Conservation (phyloP, 2,329 filamentous ascomycete species). For the Shiraia bambusicola region DNA sequence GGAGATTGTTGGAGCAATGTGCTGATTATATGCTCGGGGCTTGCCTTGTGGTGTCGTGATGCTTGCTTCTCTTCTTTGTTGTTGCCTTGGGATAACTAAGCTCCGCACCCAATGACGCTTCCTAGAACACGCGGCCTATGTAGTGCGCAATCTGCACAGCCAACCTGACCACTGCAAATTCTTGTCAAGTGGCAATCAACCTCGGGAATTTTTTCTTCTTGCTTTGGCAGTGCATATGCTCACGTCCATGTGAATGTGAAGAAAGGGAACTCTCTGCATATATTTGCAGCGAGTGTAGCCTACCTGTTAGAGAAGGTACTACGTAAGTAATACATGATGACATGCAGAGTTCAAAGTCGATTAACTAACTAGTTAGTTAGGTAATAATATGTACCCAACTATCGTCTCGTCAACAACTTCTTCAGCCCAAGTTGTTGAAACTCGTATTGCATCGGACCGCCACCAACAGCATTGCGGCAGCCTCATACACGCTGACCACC, state of each 20-base stretch:
- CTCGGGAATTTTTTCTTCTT: background rate
- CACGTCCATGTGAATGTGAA: background rate
- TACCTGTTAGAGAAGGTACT: no score
- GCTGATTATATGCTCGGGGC: constrained; percentile 3
- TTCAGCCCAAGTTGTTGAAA: no score
- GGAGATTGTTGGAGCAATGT: background rate
- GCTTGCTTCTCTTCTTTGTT: constrained; percentile 8
- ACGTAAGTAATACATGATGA: no score
- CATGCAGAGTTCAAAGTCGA: no score
- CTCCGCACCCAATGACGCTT: constrained; percentile 11
- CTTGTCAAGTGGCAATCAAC: constrained; percentile 1
- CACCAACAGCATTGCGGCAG: no score
- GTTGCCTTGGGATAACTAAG: constrained; percentile 15
- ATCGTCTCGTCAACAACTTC: no score
- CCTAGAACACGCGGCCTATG: constrained; percentile 4
- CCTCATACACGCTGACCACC: no score
- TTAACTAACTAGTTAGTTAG: no score
- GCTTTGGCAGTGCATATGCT: background rate
- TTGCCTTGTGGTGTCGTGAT: constrained; percentile 1
- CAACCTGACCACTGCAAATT: background rate
- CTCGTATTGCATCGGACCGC: no score
- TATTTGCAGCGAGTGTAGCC: no score
- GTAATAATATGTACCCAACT: no score
- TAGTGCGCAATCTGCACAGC: background rate
- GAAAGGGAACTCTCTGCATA: no score